A percentile compares a stretch with the other conserved stretches of the same genome.
These are phyloP conservation scores for Corchorus capsularis DNA, from an alignment of 345 rosid genomes.

Conservation along the genomic window DNA sequence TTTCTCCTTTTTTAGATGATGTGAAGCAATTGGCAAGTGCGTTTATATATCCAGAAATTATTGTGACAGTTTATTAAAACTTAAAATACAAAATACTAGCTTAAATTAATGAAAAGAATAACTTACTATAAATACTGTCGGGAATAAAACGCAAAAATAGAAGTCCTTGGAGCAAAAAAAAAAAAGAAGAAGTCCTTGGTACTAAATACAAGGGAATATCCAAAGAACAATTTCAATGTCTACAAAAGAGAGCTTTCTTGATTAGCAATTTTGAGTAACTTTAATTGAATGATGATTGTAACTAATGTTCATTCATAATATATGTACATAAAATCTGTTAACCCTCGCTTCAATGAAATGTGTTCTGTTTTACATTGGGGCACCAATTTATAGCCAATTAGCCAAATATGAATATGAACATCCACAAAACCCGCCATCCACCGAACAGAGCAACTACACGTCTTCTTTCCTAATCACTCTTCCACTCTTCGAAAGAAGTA, in stretches of 20 bases:
- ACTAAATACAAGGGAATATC: not conserved
- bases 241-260: not conserved
- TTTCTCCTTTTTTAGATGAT: too few species aligned
- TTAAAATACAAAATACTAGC: too few species aligned
- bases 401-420: not conserved
- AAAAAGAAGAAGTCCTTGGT: too few species aligned
- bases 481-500: constrained; percentile 75
- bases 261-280: not conserved
- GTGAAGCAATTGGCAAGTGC: too few species aligned
- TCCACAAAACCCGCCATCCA: not conserved
- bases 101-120: too few species aligned
- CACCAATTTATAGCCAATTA: not conserved
- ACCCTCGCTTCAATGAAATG: not conserved
- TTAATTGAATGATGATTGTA: not conserved
- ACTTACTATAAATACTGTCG: too few species aligned
- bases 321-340: not conserved
- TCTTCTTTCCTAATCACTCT: constrained; percentile 42
- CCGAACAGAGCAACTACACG: not conserved
- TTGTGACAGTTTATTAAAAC: too few species aligned
- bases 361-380: not conserved
- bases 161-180: too few species aligned
- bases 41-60: too few species aligned
- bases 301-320: not conserved
- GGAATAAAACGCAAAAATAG: too few species aligned
- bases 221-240: not conserved